Base-by-base conservation (phyloP, 106 monocot genomes). In the Chionographis japonica region DNA sequence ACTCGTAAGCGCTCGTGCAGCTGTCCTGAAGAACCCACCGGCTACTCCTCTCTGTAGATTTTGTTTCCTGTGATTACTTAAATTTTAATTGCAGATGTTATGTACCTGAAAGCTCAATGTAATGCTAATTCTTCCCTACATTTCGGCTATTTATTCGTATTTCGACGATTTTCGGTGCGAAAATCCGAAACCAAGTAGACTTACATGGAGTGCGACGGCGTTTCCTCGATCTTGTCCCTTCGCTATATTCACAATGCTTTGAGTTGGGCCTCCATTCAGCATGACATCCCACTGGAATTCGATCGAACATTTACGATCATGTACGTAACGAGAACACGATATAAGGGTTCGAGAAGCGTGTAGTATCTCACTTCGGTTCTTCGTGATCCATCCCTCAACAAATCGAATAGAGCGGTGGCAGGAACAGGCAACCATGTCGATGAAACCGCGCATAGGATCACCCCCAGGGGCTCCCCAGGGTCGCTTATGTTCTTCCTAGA, bases 211-310 rank as follows among this genome's bases (percentile, higher is more conserved):
- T 14, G 82, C 68, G 19, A 85, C 76, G 3, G 68, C 79, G 75
- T 89, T 89, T 16, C 79, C 76, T 11, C 79, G 82, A 65, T 82
- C 74, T 72, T 89, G 72, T 17, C 85, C 85, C 58, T 82, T 89
- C 7, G 70, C 65, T 40, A 89, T 51, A 61, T 67, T 85, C 12
- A 71, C 82, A 17, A 79, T 70, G 2, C 70, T 75, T 52, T 74
- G 18, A 40, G 59, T 40, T 50, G 69, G 59, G 12, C 60, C 60
- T 72, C 78, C 71, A 16, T 65, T 54, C 8, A 71, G 74, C 75
- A 77, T 83, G 59, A 84, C 37, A 49, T 88, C 88, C 88, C 88
- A 88, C 88, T 88, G 62, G 36, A 74, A 79, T 52, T 37, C 27
- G 37, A 3, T 20, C 60, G 35, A 67, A 16, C 6, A 38, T 52